Conservation (phyloP, 164 flowering plant species). For the Chimonanthus salicifolius region DNA sequence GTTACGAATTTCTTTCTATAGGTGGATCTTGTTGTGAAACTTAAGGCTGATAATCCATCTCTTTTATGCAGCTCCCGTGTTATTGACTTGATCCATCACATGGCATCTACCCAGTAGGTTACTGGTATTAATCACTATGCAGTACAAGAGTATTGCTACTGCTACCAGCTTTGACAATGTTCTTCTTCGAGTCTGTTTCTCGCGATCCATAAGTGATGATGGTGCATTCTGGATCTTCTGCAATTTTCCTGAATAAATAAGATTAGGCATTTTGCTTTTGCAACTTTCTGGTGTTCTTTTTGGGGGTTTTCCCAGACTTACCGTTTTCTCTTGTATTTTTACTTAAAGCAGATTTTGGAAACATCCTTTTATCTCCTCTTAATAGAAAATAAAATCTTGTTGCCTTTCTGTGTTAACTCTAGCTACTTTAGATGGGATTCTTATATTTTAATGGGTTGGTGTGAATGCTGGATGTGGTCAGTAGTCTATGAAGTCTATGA, state of each 20-base stretch:
- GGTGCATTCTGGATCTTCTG: neutral
- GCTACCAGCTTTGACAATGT: neutral
- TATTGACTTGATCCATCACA: conserved; percentile 15
- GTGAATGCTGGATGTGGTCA: too few relatives aligned
- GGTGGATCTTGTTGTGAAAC: neutral
- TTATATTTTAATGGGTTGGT: too few relatives aligned
- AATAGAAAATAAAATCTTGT: too few relatives aligned
- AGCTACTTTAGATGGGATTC: too few relatives aligned
- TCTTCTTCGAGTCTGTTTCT: neutral
- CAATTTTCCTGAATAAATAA: neutral
- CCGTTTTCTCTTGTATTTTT: too few relatives aligned
- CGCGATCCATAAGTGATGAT: neutral
- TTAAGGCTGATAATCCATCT: neutral
- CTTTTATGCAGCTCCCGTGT: conserved; percentile 10
- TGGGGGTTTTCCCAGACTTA: too few relatives aligned
- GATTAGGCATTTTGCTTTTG: neutral
- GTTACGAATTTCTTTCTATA: neutral
- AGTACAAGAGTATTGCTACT: neutral
- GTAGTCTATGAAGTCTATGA: too few relatives aligned
- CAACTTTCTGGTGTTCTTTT: too few relatives aligned
- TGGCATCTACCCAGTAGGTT: conserved; percentile 5
- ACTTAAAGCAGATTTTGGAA: too few relatives aligned
- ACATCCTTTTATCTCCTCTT: too few relatives aligned
- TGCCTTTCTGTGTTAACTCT: too few relatives aligned
- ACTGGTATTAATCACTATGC: too few relatives aligned